phyloP scores from a whole-genome alignment of 2,329 filamentous ascomycete species.

The Pleomassaria siparia region DNA sequence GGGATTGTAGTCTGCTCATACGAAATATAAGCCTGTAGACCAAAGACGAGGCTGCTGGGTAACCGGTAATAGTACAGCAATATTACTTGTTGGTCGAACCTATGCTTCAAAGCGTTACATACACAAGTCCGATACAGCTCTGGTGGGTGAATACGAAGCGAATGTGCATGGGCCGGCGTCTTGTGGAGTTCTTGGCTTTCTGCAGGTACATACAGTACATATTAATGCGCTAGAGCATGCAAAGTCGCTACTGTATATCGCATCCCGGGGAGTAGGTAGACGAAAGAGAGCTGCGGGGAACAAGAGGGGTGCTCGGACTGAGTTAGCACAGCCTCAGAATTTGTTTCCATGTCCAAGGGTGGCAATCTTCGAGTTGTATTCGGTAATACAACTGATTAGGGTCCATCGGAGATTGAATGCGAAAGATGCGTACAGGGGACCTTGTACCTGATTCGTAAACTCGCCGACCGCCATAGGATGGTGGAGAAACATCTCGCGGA shows the following conservation, averaged over 20 bases:
- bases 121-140: not conserved
- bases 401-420: slow-evolving; percentile 8
- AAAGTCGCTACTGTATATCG: not conserved
- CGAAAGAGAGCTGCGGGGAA: slow-evolving; percentile 1
- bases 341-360: slow-evolving; percentile 3
- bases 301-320: not conserved
- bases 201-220: slow-evolving; percentile 10
- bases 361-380: slow-evolving; percentile 4
- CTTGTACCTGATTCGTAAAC: not conserved
- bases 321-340: slow-evolving; percentile 10
- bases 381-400: slow-evolving; percentile 4
- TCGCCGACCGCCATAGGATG: not conserved
- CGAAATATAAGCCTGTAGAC: not conserved
- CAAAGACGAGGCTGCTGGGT: slow-evolving; percentile 1
- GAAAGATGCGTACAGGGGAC: not conserved
- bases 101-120: slow-evolving; percentile 7
- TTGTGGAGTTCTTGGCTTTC: not conserved
- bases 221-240: not conserved
- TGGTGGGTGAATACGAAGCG: not conserved
- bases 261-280: not conserved
- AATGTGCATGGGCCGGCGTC: slow-evolving; percentile 5
- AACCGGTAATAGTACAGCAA: not conserved
- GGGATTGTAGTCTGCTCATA: not conserved
- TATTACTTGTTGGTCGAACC: not conserved
- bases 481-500: not conserved